A percentile compares a stretch with the other conserved stretches of the same genome.
These are phyloP conservation scores for Ramularia endophylla DNA, from an alignment of 2,329 filamentous ascomycete species.

Conservation along the genomic window DNA sequence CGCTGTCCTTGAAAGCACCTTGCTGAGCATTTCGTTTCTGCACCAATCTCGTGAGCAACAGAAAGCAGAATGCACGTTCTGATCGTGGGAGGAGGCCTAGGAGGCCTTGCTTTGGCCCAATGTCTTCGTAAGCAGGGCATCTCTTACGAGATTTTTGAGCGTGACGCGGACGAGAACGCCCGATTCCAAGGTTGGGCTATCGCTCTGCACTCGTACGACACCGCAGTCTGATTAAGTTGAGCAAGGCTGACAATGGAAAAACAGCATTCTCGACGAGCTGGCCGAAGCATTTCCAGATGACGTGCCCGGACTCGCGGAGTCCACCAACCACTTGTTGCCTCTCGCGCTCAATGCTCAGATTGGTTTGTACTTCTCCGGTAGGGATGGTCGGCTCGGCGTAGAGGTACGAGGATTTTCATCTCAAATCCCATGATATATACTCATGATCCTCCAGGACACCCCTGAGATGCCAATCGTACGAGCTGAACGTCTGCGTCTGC, in stretches of 20 bases:
- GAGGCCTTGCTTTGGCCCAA: constrained; percentile 21
- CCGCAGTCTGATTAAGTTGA: not conserved
- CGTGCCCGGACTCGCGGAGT: not conserved
- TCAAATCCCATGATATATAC: not conserved
- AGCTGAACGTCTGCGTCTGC: not conserved
- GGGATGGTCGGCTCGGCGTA: not conserved
- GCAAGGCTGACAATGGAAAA: not conserved
- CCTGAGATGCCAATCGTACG: not conserved
- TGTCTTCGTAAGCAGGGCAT: constrained; percentile 18
- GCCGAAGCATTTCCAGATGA: not conserved
- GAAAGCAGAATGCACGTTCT: constrained; percentile 7
- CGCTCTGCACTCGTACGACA: too few relatives aligned
- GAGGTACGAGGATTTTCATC: not conserved
- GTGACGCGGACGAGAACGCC: constrained; percentile 15
- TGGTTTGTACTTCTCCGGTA: not conserved
- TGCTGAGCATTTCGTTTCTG: too few relatives aligned
- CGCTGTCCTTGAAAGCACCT: too few relatives aligned
- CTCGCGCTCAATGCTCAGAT: not conserved
- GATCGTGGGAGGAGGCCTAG: constrained; percentile 21
- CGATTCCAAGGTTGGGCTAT: constrained; percentile 17
- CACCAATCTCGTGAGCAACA: too few relatives aligned
- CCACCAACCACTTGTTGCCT: not conserved
- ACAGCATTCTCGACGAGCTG: constrained; percentile 1
- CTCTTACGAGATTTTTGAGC: constrained; percentile 17
- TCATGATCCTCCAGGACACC: not conserved